Evolutionary conservation across 179 eudicot genomes (phyloP).

Genomic region (Drosera spatulata): DNA sequence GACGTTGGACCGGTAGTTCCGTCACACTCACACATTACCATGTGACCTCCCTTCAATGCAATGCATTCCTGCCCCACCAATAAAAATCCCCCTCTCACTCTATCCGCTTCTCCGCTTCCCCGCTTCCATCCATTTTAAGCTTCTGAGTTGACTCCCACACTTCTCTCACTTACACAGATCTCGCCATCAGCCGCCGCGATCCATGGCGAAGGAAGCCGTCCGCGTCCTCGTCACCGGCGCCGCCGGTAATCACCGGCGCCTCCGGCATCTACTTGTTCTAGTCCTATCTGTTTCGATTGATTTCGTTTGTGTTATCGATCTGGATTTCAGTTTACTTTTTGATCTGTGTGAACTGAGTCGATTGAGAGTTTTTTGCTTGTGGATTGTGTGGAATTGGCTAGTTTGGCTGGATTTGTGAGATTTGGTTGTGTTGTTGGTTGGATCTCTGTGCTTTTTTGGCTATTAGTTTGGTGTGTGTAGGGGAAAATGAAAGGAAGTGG

Average conservation of each 20-base stretch:
- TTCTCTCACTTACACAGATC: not conserved
- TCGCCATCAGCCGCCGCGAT: not conserved
- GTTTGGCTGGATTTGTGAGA: no score
- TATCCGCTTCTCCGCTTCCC: not conserved
- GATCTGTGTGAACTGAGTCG: no score
- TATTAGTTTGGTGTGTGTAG: no score
- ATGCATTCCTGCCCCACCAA: not conserved
- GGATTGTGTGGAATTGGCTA: no score
- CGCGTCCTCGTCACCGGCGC: slow-evolving; percentile 55
- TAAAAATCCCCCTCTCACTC: not conserved
- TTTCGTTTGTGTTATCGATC: not conserved
- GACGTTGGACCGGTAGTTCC: no score
- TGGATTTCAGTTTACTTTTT: not conserved
- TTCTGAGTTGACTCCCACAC: not conserved
- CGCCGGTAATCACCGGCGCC: slow-evolving; percentile 21
- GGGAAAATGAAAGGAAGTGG: no score
- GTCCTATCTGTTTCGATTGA: not conserved
- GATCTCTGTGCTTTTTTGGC: no score
- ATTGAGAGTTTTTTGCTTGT: no score
- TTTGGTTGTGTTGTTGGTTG: no score
- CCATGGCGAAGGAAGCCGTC: slow-evolving; percentile 44
- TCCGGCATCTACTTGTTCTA: no score
- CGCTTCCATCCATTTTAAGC: not conserved
- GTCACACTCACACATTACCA: no score
- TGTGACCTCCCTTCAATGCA: no score